Percentiles rank a stretch among this genome's conserved stretches.
phyloP scores from a whole-genome alignment of 2,329 filamentous ascomycete genomes.

The Alternaria atra region DNA sequence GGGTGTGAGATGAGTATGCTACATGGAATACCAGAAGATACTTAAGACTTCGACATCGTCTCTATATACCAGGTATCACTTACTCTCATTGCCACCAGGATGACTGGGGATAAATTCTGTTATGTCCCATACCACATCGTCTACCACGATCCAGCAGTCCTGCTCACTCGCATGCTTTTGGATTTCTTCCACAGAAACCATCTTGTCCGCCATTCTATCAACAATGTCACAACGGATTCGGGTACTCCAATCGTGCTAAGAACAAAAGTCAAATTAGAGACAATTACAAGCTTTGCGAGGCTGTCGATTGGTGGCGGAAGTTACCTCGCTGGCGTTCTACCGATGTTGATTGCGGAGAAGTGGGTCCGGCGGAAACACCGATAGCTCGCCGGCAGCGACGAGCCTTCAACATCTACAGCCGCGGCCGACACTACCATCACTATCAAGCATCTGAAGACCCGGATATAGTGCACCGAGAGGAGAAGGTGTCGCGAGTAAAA shows the following conservation, averaged over 20 bases:
- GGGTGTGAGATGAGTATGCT: not conserved
- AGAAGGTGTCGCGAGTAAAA: not conserved
- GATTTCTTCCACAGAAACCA: not conserved
- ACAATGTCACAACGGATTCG: no score
- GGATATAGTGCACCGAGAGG: not conserved
- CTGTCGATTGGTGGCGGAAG: slow-evolving; percentile 6
- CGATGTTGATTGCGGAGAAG: slow-evolving; percentile 13
- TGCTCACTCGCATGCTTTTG: slow-evolving; percentile 10
- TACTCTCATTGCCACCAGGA: slow-evolving; percentile 60
- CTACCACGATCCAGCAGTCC: slow-evolving; percentile 70
- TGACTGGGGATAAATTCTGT: slow-evolving; percentile 68
- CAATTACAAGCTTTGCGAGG: not conserved
- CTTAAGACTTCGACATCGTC: not conserved
- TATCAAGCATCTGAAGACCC: not conserved
- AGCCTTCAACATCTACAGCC: not conserved
- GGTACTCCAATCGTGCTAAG: not conserved
- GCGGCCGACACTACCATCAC: not conserved
- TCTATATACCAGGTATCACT: not conserved
- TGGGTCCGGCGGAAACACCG: slow-evolving; percentile 16
- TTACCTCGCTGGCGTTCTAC: slow-evolving; percentile 6
- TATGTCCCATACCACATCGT: slow-evolving; percentile 71
- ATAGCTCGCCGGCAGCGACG: slow-evolving; percentile 1
- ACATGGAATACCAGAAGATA: not conserved
- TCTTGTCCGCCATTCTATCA: not conserved
- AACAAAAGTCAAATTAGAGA: fast-evolving